Conservation (phyloP, 139 green algal species). For the Bryopsis sp. region DNA sequence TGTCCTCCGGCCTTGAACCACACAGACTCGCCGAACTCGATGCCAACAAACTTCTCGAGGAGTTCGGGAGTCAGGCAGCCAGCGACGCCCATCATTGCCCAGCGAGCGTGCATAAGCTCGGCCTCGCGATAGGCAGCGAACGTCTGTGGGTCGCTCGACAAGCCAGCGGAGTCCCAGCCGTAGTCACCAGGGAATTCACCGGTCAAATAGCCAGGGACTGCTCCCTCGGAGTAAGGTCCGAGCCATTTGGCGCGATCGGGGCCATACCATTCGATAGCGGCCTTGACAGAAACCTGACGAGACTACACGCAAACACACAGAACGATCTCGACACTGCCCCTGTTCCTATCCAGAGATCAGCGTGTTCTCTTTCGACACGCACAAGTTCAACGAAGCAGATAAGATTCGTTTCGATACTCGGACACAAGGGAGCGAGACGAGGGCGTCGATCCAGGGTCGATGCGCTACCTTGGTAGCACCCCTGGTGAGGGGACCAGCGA, state of each 20-base stretch:
- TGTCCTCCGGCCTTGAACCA: slow-evolving; percentile 71
- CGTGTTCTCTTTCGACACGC: no score
- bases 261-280: slow-evolving; percentile 29
- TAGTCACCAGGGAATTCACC: slow-evolving; percentile 91
- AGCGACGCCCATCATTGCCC: slow-evolving; percentile 53
- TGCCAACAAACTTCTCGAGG: slow-evolving; percentile 22
- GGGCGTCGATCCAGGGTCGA: no score
- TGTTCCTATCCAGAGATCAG: no score
- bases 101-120: slow-evolving; percentile 34
- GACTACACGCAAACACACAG: no score
- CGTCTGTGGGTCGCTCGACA: slow-evolving; percentile 63
- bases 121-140: slow-evolving; percentile 30
- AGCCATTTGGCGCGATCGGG: slow-evolving; percentile 64
- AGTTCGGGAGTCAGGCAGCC: slow-evolving; percentile 38
- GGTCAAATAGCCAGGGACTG: slow-evolving; percentile 52
- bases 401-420: no score
- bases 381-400: no score
- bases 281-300: no score
- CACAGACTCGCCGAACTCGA: slow-evolving; percentile 34
- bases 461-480: no score
- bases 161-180: slow-evolving; percentile 89
- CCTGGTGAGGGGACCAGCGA: no score
- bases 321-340: no score
- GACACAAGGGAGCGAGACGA: no score
- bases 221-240: slow-evolving; percentile 61